Conservation (phyloP, 768 basidiomycete species). For the Phylloporus rhodoxanthus region DNA sequence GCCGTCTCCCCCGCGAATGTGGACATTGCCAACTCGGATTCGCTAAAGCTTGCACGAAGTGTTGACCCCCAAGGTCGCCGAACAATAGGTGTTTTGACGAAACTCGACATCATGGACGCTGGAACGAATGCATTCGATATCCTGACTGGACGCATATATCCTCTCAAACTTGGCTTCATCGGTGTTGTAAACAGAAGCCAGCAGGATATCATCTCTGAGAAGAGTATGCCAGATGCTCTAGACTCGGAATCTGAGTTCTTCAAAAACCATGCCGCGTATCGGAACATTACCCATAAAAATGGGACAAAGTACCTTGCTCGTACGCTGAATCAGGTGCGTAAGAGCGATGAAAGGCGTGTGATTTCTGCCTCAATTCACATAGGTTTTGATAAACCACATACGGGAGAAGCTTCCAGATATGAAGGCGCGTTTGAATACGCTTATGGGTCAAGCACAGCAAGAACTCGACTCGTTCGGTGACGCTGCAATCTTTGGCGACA, state of each 20-base stretch:
- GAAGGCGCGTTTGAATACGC: constrained; percentile 95
- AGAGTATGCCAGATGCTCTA: constrained; percentile 79
- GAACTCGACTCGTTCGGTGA: constrained; percentile 97
- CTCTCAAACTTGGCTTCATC: constrained; percentile 96
- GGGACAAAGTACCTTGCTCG: constrained; percentile 95
- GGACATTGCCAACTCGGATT: constrained; percentile 97
- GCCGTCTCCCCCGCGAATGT: constrained; percentile 97
- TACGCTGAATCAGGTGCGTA: constrained; percentile 81
- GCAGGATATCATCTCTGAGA: constrained; percentile 88
- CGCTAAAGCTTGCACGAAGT: constrained; percentile 90
- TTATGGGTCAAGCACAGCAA: constrained; percentile 99
- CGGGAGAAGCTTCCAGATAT: constrained; percentile 98
- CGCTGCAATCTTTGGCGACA: constrained; percentile 84
- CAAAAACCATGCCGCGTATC: constrained; percentile 79
- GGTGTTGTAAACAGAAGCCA: constrained; percentile 97
- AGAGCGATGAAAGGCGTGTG: neutral
- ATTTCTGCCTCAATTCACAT: neutral
- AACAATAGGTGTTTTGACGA: constrained; percentile 94
- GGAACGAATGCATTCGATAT: constrained; percentile 97
- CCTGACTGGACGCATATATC: constrained; percentile 94
- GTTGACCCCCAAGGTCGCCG: constrained; percentile 95
- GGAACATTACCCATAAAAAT: constrained; percentile 94
- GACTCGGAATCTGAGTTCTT: constrained; percentile 90
- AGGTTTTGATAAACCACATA: constrained; percentile 96
- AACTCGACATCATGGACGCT: constrained; percentile 98